Percentiles rank a stretch among this genome's conserved stretches.
These are phyloP conservation scores for Aspergillus bombycis DNA, from an alignment of 2,329 filamentous ascomycete species.

Conservation along the genomic window DNA sequence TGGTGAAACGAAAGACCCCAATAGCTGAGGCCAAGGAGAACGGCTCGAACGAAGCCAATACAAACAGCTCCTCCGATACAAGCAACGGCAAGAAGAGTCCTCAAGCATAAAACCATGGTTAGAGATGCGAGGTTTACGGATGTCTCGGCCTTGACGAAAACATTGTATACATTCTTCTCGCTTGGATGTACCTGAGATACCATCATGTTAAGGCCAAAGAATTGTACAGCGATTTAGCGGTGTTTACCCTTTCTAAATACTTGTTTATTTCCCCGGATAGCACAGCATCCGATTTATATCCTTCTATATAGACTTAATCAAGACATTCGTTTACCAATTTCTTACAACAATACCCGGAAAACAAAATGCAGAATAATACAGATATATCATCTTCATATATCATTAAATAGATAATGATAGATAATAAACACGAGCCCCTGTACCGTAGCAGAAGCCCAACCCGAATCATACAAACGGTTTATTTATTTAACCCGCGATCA, in stretches of 20 bases:
- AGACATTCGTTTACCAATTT: not conserved
- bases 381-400: not conserved
- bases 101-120: not conserved
- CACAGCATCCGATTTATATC: slow-evolving; percentile 4
- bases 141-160: not conserved
- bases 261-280: slow-evolving; percentile 4
- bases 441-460: slow-evolving; percentile 2
- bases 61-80: slow-evolving; percentile 2
- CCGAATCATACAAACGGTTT: not conserved
- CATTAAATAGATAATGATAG: not conserved
- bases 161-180: slow-evolving; percentile 5
- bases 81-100: slow-evolving; percentile 5
- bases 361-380: not conserved
- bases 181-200: not conserved
- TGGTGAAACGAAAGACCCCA: slow-evolving; percentile 44
- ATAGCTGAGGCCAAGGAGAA: slow-evolving; percentile 17
- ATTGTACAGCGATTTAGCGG: slow-evolving; percentile 14
- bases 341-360: not conserved
- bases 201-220: not conserved
- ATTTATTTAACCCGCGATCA: not conserved
- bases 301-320: slow-evolving; percentile 11
- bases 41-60: not conserved
- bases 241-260: not conserved
- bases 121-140: not conserved
- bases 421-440: not conserved